phyloP scores from a whole-genome alignment of 2,329 filamentous ascomycete species.

The Pseudomassariella vexata region DNA sequence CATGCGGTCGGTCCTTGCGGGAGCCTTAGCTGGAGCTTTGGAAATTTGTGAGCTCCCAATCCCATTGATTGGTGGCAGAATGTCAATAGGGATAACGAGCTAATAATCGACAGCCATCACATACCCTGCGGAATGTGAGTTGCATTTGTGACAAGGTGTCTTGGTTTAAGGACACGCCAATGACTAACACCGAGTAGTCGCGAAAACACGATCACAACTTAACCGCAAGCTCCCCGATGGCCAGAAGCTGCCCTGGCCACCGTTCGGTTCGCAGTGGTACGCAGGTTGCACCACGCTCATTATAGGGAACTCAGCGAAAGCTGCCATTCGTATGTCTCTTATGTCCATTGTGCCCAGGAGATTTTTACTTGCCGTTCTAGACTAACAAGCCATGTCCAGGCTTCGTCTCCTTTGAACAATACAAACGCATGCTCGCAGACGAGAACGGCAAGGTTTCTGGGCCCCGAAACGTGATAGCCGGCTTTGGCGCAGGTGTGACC shows the following conservation, averaged over 20 bases:
- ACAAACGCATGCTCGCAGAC: slow-evolving; percentile 78
- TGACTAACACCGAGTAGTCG: slow-evolving; percentile 48
- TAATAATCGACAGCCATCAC: slow-evolving; percentile 68
- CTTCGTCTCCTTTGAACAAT: slow-evolving; percentile 95
- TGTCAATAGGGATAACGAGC: too few relatives aligned
- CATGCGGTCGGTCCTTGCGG: slow-evolving; percentile 84
- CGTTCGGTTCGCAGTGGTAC: slow-evolving; percentile 93
- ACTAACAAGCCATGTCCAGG: slow-evolving; percentile 36
- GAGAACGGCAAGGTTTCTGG: slow-evolving; percentile 83
- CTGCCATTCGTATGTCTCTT: slow-evolving; percentile 71
- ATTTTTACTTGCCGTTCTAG: neutral
- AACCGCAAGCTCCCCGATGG: slow-evolving; percentile 76
- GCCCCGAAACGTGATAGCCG: slow-evolving; percentile 83
- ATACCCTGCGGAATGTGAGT: slow-evolving; percentile 70
- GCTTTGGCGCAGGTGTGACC: slow-evolving; percentile 90
- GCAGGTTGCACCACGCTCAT: slow-evolving; percentile 96
- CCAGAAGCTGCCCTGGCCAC: slow-evolving; percentile 89
- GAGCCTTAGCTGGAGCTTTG: slow-evolving; percentile 86
- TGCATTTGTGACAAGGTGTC: neutral
- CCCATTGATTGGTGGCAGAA: too few relatives aligned
- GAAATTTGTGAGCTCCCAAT: slow-evolving; percentile 74
- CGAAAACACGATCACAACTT: slow-evolving; percentile 90
- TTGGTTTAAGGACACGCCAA: slow-evolving; percentile 2
- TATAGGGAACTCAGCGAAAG: slow-evolving; percentile 94
- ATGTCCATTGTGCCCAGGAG: too few relatives aligned